Evolutionary conservation across 164 flowering plant genomes (phyloP), one percentile per base, ranked within the genome.

Genomic region (Berberis vulgaris): DNA sequence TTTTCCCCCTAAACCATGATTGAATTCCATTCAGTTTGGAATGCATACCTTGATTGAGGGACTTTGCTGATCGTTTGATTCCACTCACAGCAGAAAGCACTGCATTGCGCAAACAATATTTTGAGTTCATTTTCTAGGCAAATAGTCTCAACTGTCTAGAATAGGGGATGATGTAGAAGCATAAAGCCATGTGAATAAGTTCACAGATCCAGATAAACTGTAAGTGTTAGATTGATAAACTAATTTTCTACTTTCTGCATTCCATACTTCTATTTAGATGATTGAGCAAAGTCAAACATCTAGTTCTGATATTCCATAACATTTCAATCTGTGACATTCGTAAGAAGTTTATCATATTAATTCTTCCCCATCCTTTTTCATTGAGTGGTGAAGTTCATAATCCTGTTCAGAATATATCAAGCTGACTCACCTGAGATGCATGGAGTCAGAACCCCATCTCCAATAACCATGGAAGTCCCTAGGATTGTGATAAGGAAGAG

Each of bases 11-110:
- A 10, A 54, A 10, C 57, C 12, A 10, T 54, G 4, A 54, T 4
- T 54, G 12, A 5, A 54, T 54, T 54, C 12, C 12, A 54, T 10
- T 54, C 12, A 10, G 7, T 10, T 10, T 10, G n/a, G 38, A 13
- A 41, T 61, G 38, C 7, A n/a, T 77, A 86, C 88, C 82, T 80
- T 79, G 62, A 49, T 71, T 66, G 1, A 84, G 69, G 60, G 84
- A 62, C 3, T 26, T 26, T 26, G 26, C 26, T 26, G 26, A 26
- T 26, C 26, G 26, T 26, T 26, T 26, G 26, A 26, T 26, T 26
- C 26, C 26, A 26, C 26, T 26, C 26, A 26, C 26, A 26, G 26
- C 26, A 26, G 26, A 26, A 26, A 26, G 26, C 26, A 26, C 26
- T 26, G 26, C 26, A 26, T 26, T 26, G 26, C 26, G 26, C 26